Percentiles rank a stretch among this genome's conserved stretches.
These are phyloP conservation scores for Spathaspora passalidarum DNA, from an alignment of 805 yeast genomes.

Conservation along the genomic window DNA sequence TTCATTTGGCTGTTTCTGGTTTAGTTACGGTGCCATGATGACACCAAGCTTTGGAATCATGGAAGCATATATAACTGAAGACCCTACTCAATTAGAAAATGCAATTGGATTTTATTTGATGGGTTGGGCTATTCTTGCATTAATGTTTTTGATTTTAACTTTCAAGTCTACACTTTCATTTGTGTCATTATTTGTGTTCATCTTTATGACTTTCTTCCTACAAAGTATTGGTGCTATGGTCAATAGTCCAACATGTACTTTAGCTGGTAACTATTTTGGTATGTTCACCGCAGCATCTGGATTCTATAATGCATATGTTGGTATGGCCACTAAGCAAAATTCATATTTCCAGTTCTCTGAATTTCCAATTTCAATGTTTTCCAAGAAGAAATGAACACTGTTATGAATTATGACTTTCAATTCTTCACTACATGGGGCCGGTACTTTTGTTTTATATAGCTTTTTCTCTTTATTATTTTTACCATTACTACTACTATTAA, in stretches of 20 bases:
- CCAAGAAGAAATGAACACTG: neutral
- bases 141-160: conserved; percentile 54
- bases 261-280: conserved; percentile 65
- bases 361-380: conserved; percentile 27
- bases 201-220: conserved; percentile 54
- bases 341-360: conserved; percentile 54
- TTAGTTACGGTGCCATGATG: conserved; percentile 45
- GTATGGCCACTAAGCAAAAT: conserved; percentile 56
- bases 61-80: conserved; percentile 40
- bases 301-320: conserved; percentile 64
- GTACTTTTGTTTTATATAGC: neutral
- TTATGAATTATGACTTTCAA: neutral
- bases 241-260: conserved; percentile 35
- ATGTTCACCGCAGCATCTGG: conserved; percentile 52
- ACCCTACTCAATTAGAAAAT: conserved; percentile 40
- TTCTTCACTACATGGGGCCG: neutral
- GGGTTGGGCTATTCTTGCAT: conserved; percentile 66
- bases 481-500: neutral
- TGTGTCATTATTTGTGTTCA: conserved; percentile 49
- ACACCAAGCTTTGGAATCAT: conserved; percentile 57
- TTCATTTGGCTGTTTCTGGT: conserved; percentile 57
- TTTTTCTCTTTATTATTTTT: neutral
- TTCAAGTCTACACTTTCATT: conserved; percentile 49
- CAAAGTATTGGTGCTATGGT: conserved; percentile 45
- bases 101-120: conserved; percentile 57